Evolutionary conservation across 805 yeast species (phyloP), one percentile per base, ranked within the genome.

Genomic region (Clavispora fructus): DNA sequence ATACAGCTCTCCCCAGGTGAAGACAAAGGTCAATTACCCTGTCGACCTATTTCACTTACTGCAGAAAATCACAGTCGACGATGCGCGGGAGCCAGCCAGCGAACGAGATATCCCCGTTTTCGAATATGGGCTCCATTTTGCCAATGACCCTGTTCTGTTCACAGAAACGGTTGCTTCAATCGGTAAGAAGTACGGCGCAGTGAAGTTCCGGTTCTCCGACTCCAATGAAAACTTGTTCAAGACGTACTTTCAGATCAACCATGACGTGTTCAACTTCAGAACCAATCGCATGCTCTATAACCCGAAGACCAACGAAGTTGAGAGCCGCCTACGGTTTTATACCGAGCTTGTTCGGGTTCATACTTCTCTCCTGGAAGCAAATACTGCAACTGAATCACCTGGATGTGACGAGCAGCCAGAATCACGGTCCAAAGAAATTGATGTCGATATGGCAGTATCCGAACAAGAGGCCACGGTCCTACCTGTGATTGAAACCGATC

Each of bases 171-270:
- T 80, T 1, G 61, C 65, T 11, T 69, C 73, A 0, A 55, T 73
- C 9, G 96, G 94, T 2, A 64, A 60, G 29, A 60, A 66, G 27
- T 80, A 74, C 60, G 97, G 97, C 0, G 90, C 94, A 57, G 64
- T 89, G 39, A 91, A 90, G 58, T 60, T 91, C 2, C 69, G 77
- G 7, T 83, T 95, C 5, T 91, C 92, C 0, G 55, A 47, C 2
- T 42, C 44, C 26, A 55, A 51, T 11, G 58, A 57, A 11, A 49
- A 53, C 8, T 47, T 53, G 12, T 48, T 61, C 35, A 51, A 54
- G 25, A 45, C 54, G 14, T 55, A 52, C 30, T 55, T 63, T 42
- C 68, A 59, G 42, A 53, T 68, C 29, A 75, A 77, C 52, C 64
- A 80, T 3, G 78, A 76, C 45, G 53, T 69, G 13, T 70, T 77